Conservation (phyloP, 108 stramenopile species). For the Epithemia pelagica region DNA sequence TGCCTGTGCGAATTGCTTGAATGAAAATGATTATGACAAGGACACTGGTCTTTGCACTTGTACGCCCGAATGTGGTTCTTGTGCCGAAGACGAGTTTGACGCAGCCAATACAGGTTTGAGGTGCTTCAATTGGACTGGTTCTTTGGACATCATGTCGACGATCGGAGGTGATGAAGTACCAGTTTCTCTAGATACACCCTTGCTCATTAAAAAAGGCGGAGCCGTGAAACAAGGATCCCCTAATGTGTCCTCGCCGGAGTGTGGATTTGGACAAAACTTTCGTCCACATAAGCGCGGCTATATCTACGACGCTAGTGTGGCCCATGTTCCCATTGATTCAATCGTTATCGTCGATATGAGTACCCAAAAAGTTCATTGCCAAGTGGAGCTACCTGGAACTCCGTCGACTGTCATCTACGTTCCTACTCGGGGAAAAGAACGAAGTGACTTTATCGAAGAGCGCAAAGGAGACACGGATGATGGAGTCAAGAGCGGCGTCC, state of each 20-base stretch:
- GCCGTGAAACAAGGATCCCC: slow-evolving; percentile 10
- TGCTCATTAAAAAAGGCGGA: slow-evolving; percentile 10
- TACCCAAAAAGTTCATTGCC: slow-evolving; percentile 5
- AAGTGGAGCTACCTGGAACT: slow-evolving; percentile 4
- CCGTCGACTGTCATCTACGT: slow-evolving; percentile 9
- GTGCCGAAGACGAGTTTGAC: slow-evolving; percentile 3
- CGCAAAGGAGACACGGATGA: background rate
- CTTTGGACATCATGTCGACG: background rate
- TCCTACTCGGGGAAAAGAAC: background rate
- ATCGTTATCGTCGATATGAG: slow-evolving; percentile 13
- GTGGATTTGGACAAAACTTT: slow-evolving; percentile 16
- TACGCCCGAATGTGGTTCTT: slow-evolving; percentile 13
- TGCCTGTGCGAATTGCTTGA: background rate
- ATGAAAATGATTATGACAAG: background rate
- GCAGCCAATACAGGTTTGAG: background rate
- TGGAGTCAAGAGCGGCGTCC: background rate
- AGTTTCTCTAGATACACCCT: background rate
- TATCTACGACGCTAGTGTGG: slow-evolving; percentile 16
- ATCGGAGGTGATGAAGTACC: background rate
- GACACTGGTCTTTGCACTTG: slow-evolving; percentile 5
- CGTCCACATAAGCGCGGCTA: slow-evolving; percentile 17
- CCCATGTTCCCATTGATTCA: slow-evolving; percentile 12
- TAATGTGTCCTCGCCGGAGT: slow-evolving; percentile 13
- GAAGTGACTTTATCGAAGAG: background rate
- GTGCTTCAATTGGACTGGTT: slow-evolving; percentile 8